phyloP scores from a whole-genome alignment of 164 flowering plant genomes.

The Taxillus chinensis region DNA sequence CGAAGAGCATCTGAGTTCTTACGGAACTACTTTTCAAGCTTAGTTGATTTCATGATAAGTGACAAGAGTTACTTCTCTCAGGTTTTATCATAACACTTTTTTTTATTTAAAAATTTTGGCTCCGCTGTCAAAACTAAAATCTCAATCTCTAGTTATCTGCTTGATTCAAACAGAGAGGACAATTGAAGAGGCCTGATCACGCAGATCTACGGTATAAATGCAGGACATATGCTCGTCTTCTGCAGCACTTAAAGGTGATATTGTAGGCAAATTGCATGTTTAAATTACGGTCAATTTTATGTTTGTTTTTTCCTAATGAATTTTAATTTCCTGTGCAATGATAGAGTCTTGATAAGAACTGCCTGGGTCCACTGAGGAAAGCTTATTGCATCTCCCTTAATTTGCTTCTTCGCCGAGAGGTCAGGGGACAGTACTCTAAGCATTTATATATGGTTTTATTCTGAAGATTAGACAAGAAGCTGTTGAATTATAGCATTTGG shows the following conservation, averaged over 20 bases:
- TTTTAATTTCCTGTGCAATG: constrained; percentile 5
- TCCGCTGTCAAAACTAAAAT: not conserved
- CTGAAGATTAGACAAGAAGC: too few relatives aligned
- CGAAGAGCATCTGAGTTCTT: constrained; percentile 93
- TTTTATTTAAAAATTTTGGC: not conserved
- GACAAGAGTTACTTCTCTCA: constrained; percentile 97
- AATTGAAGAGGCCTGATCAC: constrained; percentile 98
- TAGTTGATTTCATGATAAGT: constrained; percentile 97
- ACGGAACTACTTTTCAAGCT: constrained; percentile 86
- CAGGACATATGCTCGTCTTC: constrained; percentile 97
- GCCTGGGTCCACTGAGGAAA: constrained; percentile 87
- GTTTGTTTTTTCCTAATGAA: not conserved
- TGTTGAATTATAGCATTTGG: not conserved
- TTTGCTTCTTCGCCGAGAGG: constrained; percentile 96
- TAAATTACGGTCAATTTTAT: not conserved
- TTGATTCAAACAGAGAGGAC: constrained; percentile 67
- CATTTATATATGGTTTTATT: not conserved
- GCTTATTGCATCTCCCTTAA: constrained; percentile 94
- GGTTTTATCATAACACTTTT: constrained; percentile 27
- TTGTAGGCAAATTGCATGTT: not conserved
- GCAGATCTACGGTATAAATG: constrained; percentile 97
- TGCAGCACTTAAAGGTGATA: constrained; percentile 87
- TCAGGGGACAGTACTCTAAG: constrained; percentile 21
- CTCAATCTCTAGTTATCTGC: constrained; percentile 7
- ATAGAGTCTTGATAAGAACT: constrained; percentile 90